These are phyloP conservation scores for Solanum hybrid DNA, from an alignment of 305 asterid genomes.

Conservation along the genomic window DNA sequence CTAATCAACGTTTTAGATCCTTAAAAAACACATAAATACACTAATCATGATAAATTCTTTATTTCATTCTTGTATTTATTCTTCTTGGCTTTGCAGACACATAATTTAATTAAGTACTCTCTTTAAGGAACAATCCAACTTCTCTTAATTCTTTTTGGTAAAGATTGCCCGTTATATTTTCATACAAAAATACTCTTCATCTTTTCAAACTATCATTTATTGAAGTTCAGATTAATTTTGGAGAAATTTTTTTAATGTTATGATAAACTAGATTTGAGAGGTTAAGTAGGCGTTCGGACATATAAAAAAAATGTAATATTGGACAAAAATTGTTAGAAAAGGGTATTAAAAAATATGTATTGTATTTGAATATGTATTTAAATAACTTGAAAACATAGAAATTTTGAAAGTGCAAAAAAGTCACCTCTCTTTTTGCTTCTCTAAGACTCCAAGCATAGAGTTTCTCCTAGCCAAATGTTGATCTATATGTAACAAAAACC, in stretches of 20 bases:
- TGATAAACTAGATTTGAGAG: neutral
- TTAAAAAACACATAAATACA: neutral
- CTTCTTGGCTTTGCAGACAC: neutral
- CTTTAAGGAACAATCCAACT: neutral
- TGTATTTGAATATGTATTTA: neutral
- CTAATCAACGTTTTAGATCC: too few relatives aligned
- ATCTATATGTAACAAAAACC: neutral
- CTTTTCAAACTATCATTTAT: too few relatives aligned
- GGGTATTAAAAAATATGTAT: neutral
- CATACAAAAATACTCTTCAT: too few relatives aligned
- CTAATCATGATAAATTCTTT: too few relatives aligned
- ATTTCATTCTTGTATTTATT: neutral
- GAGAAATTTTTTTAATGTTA: too few relatives aligned
- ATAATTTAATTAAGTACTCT: neutral
- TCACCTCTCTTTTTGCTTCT: constrained; percentile 7
- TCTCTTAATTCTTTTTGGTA: neutral
- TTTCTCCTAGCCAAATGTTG: neutral
- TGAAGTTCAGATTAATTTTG: too few relatives aligned
- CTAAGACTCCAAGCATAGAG: neutral
- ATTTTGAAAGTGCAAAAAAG: neutral
- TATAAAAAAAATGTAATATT: neutral
- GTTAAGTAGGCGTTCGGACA: neutral
- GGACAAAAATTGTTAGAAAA: too few relatives aligned
- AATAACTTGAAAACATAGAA: neutral
- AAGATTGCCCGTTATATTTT: neutral